Evolutionary conservation across 345 rosid species (phyloP).

Genomic region (Euphorbia lathyris): DNA sequence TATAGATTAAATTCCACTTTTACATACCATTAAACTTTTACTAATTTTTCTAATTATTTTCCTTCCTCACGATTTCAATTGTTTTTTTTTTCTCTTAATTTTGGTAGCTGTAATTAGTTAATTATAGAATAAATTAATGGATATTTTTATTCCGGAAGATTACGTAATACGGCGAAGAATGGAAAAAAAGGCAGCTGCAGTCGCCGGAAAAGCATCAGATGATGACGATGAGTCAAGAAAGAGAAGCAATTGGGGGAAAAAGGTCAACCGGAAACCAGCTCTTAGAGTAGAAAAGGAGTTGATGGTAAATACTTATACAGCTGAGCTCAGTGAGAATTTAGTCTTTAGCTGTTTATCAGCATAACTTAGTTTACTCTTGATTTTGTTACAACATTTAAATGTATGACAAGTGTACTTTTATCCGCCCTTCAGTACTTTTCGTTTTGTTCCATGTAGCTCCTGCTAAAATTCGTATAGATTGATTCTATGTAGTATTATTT

Average conservation of each 20-base stretch:
- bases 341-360: slow-evolving; percentile 37
- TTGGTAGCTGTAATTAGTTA: not conserved
- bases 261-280: slow-evolving; percentile 1
- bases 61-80: not conserved
- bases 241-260: slow-evolving; percentile 15
- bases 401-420: too few species aligned
- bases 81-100: not conserved
- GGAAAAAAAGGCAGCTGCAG: slow-evolving; percentile 45
- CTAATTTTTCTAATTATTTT: too few species aligned
- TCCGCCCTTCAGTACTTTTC: too few species aligned
- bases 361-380: slow-evolving; percentile 17
- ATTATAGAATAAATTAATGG: slow-evolving; percentile 29
- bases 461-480: too few species aligned
- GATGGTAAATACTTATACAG: not conserved
- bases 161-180: slow-evolving; percentile 48
- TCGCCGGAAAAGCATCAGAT: slow-evolving; percentile 14
- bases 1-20: too few species aligned
- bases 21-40: too few species aligned
- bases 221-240: slow-evolving; percentile 13
- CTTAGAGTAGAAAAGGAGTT: slow-evolving; percentile 18
- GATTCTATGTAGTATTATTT: too few species aligned
- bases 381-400: too few species aligned
- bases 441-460: too few species aligned
- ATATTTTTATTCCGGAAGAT: slow-evolving; percentile 70
- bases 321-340: slow-evolving; percentile 23